Evolutionary conservation across 345 rosid genomes (phyloP).

Genomic region (Mercurialis annua): DNA sequence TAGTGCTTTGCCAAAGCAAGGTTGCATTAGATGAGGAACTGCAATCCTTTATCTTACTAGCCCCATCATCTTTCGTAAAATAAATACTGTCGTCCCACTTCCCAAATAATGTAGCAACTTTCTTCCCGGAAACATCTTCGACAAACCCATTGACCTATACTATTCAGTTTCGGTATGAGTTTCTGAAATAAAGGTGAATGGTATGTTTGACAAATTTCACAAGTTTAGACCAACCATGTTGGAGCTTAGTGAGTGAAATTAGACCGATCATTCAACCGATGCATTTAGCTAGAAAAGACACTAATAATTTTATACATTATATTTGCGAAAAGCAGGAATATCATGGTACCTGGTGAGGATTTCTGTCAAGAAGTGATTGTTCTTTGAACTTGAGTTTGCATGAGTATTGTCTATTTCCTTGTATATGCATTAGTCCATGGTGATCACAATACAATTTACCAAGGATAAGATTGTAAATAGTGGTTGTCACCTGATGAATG

Average conservation of each 20-base stretch:
- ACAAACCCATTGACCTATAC: conserved; percentile 90
- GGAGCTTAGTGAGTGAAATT: conserved; percentile 1
- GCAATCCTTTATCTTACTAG: conserved; percentile 54
- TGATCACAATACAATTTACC: conserved; percentile 91
- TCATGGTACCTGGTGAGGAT: conserved; percentile 86
- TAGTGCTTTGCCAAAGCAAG: conserved; percentile 80
- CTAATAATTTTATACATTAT: neutral
- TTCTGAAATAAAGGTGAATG: neutral
- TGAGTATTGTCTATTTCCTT: conserved; percentile 70
- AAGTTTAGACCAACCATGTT: neutral
- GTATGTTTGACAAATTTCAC: neutral
- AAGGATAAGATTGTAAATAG: conserved; percentile 83
- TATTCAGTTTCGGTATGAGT: conserved; percentile 41
- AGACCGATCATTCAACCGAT: neutral
- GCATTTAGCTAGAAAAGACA: neutral
- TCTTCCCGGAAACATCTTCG: conserved; percentile 63
- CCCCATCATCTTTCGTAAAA: conserved; percentile 51
- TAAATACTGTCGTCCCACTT: conserved; percentile 94
- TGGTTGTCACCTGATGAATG: conserved; percentile 68
- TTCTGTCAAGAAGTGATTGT: conserved; percentile 85
- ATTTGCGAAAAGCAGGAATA: conserved; percentile 1
- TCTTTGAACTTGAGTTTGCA: conserved; percentile 94
- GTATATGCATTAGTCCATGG: conserved; percentile 87
- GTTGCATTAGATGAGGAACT: conserved; percentile 48
- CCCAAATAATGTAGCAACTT: conserved; percentile 75